Base-by-base conservation (phyloP, 495 filamentous ascomycete species). In the Penicillium subrubescens region DNA sequence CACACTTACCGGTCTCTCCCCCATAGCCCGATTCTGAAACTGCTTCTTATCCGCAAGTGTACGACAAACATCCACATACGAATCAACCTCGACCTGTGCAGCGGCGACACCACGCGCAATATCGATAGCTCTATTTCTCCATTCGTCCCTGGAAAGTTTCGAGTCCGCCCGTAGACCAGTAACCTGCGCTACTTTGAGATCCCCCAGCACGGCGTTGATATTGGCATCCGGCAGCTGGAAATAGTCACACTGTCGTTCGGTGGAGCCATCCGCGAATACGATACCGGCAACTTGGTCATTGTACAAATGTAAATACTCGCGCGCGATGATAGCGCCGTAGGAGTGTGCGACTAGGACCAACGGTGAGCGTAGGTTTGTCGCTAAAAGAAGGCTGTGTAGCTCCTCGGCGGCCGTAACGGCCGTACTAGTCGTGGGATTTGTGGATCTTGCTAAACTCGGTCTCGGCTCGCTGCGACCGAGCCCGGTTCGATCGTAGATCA, bases 261-360 rank as follows among this genome's bases (percentile, higher is more conserved):
- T 76, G 14, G 78, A 66, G 48, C 68, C 72, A 19, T 83, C 80
- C 1, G 62, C 66, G 3, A 83, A 70, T 2, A 82, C 78, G 69
- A 83, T 75, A 1, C 80, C 81, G 2, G 57, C 67, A 5, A 82
- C 71, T 10, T 72, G 63, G 17, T 64, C 60, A 3, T 64, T 61
- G 31, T 75, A 68, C 0, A 76, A 39, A 39, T 82, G 75, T 19
- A 84, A 64, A 60, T 79, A 84, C 56, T 80, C 76, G 11, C 83
- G 77, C 21, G 81, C 81, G 48, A 86, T 72, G 41, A 82, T 78
- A 5, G 77, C 84, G 14, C 84, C 84, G 51, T 84, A 86, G 27
- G 81, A 84, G 65, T 86, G 84, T 12, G 73, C 82, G 8, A 82
- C 74, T 2, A 86, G 72, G 8, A 84, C 34, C 44, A 81, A 74